Base-by-base conservation (phyloP, 2,329 filamentous ascomycete species). In the Ambrosiella cleistominuta region DNA sequence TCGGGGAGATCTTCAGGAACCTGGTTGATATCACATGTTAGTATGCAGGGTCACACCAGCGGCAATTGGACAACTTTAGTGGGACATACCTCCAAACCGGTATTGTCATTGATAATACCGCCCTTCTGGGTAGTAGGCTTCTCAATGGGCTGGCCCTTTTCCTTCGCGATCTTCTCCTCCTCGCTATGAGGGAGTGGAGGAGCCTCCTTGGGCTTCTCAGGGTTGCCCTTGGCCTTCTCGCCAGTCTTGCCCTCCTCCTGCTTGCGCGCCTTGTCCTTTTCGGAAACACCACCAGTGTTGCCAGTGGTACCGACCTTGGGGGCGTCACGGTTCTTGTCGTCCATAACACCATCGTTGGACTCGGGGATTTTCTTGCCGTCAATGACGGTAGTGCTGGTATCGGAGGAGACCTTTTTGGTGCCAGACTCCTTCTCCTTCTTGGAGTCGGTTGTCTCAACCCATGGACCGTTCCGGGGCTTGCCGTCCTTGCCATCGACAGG, bases 401-500 rank as follows among this genome's bases (percentile, higher is more conserved):
- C 68, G 57, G 69, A 67, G 53, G 70, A 65, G 17, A 65, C 62
- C 55, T 71, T 69, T 54, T 69, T 70, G 50, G 71, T 69, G 27
- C 59, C 58, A 19, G 47, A 54, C 40, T 61, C 59, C 52, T 60
- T 61, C 54, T 61, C 61, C 50, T 63, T 62, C 50, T 66, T 69
- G 64, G 65, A 64, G 60, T 77, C 73, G 19, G 60, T 59, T 13
- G 75, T 78, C 62, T 83, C 81, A 59, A 90, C 82, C 66, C 81
- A 83, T 5, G 93, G 93, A 1, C 93, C 93, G 17, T 84, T 81
- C 67, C 96, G 91, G 52, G 93, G 93, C 72, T 90, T 93, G 53
- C 93, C 93, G 71, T 97, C 93, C 65, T 86, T 85, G 51, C 90
- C 90, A 68, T 97, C 93, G 17, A 96, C 84, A 0, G 91, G 91